phyloP scores from a whole-genome alignment of 2,329 filamentous ascomycete genomes.

The Cladosporium austrohemisphaericum region DNA sequence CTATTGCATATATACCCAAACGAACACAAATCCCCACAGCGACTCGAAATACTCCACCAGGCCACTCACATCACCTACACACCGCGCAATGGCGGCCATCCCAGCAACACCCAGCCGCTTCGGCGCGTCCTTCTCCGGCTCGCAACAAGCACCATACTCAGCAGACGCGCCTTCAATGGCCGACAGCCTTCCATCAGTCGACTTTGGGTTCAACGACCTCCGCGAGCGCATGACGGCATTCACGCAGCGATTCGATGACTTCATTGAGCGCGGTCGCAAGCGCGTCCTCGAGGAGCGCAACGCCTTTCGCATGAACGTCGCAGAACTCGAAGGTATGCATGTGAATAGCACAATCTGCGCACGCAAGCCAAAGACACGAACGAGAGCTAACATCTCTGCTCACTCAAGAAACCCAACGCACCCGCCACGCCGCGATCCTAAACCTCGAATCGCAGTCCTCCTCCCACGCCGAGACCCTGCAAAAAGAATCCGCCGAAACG shows the following conservation, averaged over 20 bases:
- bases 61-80: neutral
- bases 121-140: constrained; percentile 65
- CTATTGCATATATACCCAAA: neutral
- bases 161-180: constrained; percentile 61
- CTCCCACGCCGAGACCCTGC: constrained; percentile 68
- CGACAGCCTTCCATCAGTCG: constrained; percentile 78
- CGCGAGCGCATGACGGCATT: constrained; percentile 94
- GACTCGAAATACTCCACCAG: neutral
- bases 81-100: constrained; percentile 31
- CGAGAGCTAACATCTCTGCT: constrained; percentile 15
- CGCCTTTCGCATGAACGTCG: constrained; percentile 84
- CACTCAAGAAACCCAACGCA: constrained; percentile 6
- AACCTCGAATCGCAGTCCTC: constrained; percentile 57
- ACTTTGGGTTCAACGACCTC: constrained; percentile 94
- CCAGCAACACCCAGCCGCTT: constrained; percentile 53
- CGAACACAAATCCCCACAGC: neutral
- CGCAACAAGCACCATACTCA: constrained; percentile 52
- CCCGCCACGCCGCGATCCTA: neutral
- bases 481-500: constrained; percentile 72
- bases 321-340: constrained; percentile 76
- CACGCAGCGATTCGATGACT: constrained; percentile 83
- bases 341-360: neutral
- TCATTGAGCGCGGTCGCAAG: constrained; percentile 88
- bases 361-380: neutral
- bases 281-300: constrained; percentile 89